phyloP scores from a whole-genome alignment of 2,329 filamentous ascomycete species.

The Neopestalotiopsis rosae region DNA sequence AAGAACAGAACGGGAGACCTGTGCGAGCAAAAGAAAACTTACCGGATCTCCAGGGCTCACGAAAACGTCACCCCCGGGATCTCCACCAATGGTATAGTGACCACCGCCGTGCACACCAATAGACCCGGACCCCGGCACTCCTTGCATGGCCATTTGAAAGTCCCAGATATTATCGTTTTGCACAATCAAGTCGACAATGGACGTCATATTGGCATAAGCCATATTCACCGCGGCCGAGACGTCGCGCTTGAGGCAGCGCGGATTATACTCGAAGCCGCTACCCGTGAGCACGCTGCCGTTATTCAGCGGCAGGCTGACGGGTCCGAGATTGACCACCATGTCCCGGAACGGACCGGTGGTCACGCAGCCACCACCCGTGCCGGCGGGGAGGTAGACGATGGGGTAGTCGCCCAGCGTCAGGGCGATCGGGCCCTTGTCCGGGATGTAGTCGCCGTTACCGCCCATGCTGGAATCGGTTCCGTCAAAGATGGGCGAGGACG shows the following conservation, averaged over 20 bases:
- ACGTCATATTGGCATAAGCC: slow-evolving; percentile 31
- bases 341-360: slow-evolving; percentile 45
- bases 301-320: slow-evolving; percentile 28
- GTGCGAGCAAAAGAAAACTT: neutral
- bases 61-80: slow-evolving; percentile 23
- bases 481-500: slow-evolving; percentile 52
- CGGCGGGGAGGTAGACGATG: slow-evolving; percentile 40
- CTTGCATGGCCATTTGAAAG: slow-evolving; percentile 44
- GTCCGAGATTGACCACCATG: slow-evolving; percentile 37
- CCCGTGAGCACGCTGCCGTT: slow-evolving; percentile 21
- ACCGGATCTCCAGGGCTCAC: slow-evolving; percentile 3
- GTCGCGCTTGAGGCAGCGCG: slow-evolving; percentile 38
- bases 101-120: slow-evolving; percentile 36
- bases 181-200: slow-evolving; percentile 29
- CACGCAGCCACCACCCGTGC: slow-evolving; percentile 56
- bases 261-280: slow-evolving; percentile 36
- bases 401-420: slow-evolving; percentile 17
- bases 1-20: too few species aligned
- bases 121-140: slow-evolving; percentile 29
- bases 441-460: slow-evolving; percentile 40
- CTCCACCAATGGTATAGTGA: slow-evolving; percentile 35
- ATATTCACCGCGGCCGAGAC: slow-evolving; percentile 27
- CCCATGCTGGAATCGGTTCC: slow-evolving; percentile 50
- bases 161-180: slow-evolving; percentile 31
- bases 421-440: slow-evolving; percentile 23